A percentile compares a stretch with the other conserved stretches of the same genome.
Conservation (phyloP, 768 basidiomycete species). For the Crassisporium funariophilum region DNA sequence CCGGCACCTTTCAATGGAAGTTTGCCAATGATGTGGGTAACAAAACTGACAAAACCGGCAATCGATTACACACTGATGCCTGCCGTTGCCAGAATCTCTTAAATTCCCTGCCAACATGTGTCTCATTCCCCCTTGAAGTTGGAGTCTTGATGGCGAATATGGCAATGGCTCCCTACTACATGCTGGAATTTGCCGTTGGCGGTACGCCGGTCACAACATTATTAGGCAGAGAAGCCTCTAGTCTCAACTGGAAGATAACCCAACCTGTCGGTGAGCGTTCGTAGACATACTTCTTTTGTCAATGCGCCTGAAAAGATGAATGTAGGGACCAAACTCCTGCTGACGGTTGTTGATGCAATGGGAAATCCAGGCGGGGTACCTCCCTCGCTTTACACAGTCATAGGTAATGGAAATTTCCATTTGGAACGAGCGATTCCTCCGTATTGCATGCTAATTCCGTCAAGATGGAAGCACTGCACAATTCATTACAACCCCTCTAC, state of each 20-base stretch:
- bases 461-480: too few relatives aligned
- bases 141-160: constrained; percentile 15
- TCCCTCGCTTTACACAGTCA: constrained; percentile 35
- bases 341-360: constrained; percentile 46
- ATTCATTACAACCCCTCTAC: too few relatives aligned
- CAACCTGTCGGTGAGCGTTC: constrained; percentile 40
- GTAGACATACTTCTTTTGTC: neutral
- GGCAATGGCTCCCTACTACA: constrained; percentile 40
- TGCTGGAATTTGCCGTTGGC: constrained; percentile 42
- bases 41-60: neutral
- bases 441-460: too few relatives aligned
- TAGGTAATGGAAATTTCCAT: constrained; percentile 29
- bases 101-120: constrained; percentile 29
- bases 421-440: too few relatives aligned
- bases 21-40: constrained; percentile 17
- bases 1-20: constrained; percentile 25
- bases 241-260: constrained; percentile 44
- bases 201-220: constrained; percentile 36
- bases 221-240: constrained; percentile 37
- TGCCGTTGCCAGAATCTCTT: constrained; percentile 14
- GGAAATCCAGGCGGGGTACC: constrained; percentile 45
- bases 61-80: neutral
- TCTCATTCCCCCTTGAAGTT: constrained; percentile 26
- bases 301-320: neutral
- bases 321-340: constrained; percentile 44